Evolutionary conservation across 306 rosid genomes (phyloP), one percentile per base, ranked within the genome.

Genomic region (Begonia fuchsioides): DNA sequence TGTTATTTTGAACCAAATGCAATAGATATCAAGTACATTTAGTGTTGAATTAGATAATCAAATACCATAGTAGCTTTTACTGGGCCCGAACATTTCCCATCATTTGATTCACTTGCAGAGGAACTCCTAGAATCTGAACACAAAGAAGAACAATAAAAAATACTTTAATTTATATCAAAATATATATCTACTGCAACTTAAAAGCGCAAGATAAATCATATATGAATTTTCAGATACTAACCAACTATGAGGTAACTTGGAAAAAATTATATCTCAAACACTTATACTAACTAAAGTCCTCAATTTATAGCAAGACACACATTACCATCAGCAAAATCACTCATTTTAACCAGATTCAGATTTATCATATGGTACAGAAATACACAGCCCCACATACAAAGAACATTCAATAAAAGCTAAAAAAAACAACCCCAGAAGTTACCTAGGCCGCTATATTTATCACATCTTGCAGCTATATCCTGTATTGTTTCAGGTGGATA

Each of bases 121-220:
- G 74, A 72, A 67, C 63, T 55, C 35, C 76, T 65, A 55, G 93
- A 76, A 61, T 69, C 87, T 4, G 70, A 58, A 70, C 63, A 83
- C 70, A 78, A 66, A 52, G 53, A 60, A 47, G 50, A 68, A 26
- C 40, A 12, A 55, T 20, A 26, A 64, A 15, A 76, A 19, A 19
- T 2, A 19, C 26, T 19, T 19, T 19, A 19, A 2, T 19, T 19
- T 2, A 19, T 19, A 19, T 19, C 26, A 4, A 19, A n/a, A n/a
- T n/a, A 19, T 19, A 19, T 19, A 19, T 19, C 26, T 19, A 2
- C 17, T 12, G 5, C 35, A 26, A n/a, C n/a, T 26, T 4, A 6
- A 26, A n/a, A n/a, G n/a, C n/a, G n/a, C n/a, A n/a, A n/a, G n/a
- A n/a, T n/a, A n/a, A n/a, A n/a, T n/a, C n/a, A n/a, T n/a, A n/a